Percentiles rank a stretch among this genome's conserved stretches.
phyloP scores from a whole-genome alignment of 257 asterid genomes.

The Paraleonurus japonicus region DNA sequence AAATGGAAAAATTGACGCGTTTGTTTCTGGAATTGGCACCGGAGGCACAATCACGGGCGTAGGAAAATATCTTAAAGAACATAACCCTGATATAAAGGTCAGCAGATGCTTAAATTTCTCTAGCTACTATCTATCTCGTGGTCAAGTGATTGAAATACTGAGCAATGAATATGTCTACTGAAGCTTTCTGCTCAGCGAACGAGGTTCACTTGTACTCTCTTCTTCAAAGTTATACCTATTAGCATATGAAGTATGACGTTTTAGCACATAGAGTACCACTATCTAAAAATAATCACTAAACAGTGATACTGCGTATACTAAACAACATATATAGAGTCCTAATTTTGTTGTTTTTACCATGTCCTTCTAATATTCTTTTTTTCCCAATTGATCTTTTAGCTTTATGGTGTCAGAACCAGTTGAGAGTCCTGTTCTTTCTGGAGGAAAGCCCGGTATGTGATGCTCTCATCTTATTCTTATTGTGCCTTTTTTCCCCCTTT shows the following conservation, averaged over 20 bases:
- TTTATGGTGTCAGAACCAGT: conserved; percentile 41
- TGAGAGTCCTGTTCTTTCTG: conserved; percentile 45
- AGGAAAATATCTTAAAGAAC: conserved; percentile 69
- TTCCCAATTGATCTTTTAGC: conserved; percentile 29
- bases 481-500: neutral
- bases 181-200: neutral
- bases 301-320: too few relatives aligned
- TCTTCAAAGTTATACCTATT: too few relatives aligned
- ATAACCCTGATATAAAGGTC: conserved; percentile 65
- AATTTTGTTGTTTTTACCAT: neutral
- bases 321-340: too few relatives aligned
- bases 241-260: too few relatives aligned
- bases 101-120: neutral
- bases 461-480: neutral
- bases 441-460: conserved; percentile 59
- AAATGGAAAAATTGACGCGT: conserved; percentile 54
- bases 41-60: conserved; percentile 81
- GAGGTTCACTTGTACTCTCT: too few relatives aligned
- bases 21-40: conserved; percentile 75
- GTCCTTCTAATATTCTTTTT: neutral
- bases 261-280: too few relatives aligned
- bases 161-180: neutral
- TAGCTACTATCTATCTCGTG: neutral
- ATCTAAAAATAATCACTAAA: too few relatives aligned
- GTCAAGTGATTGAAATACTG: neutral